Evolutionary conservation across 139 green algal species (phyloP).

Genomic region (Chlorella vulgaris): DNA sequence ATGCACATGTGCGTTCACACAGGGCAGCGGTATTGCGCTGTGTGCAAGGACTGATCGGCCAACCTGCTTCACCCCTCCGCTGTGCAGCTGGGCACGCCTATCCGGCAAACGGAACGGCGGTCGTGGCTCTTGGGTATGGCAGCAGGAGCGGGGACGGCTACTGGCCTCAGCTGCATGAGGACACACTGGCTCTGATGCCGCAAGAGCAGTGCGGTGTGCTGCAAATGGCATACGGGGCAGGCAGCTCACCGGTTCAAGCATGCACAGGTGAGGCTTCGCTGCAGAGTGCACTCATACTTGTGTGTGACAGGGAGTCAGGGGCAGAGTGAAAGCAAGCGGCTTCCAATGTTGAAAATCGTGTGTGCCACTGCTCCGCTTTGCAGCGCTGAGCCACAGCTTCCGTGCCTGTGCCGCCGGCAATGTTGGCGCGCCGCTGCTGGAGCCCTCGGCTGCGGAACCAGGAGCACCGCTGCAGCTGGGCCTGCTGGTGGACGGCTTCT

Average conservation of each 20-base stretch:
- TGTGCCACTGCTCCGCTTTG: too few relatives aligned
- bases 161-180: conserved; percentile 19
- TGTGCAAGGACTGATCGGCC: too few relatives aligned
- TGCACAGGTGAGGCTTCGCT: conserved; percentile 17
- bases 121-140: conserved; percentile 1
- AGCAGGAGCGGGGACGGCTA: conserved; percentile 11
- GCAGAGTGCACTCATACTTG: too few relatives aligned
- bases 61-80: too few relatives aligned
- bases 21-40: too few relatives aligned
- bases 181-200: conserved; percentile 14
- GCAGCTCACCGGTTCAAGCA: not conserved
- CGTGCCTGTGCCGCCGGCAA: conserved; percentile 10
- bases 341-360: too few relatives aligned
- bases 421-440: conserved; percentile 3
- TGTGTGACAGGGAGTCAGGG: not conserved
- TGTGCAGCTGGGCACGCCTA: not conserved
- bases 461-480: conserved; percentile 1
- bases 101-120: not conserved
- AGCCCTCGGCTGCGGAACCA: not conserved
- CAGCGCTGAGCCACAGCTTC: conserved; percentile 25
- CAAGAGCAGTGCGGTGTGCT: conserved; percentile 3
- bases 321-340: too few relatives aligned
- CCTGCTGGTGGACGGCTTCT: conserved; percentile 7
- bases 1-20: too few relatives aligned
- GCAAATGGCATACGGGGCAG: not conserved